A percentile compares a stretch with the other conserved stretches of the same genome.
Conservation (phyloP, 2,329 filamentous ascomycete genomes). For the Ascochyta lentis region DNA sequence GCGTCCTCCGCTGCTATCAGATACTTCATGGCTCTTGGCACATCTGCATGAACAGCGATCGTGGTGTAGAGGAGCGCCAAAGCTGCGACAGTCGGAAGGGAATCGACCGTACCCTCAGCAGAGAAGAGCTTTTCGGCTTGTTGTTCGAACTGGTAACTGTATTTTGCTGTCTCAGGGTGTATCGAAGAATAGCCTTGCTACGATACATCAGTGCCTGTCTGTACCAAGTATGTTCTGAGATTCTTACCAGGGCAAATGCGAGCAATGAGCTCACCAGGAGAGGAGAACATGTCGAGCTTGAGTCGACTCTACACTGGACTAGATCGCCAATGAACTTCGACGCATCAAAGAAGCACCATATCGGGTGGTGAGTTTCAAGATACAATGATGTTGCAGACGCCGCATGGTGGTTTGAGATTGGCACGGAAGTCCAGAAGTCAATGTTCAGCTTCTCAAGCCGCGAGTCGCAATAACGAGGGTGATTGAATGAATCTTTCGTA, state of each 20-base stretch:
- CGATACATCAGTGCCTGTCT: background rate
- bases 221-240: background rate
- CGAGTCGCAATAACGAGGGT: slow-evolving; percentile 13
- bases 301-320: slow-evolving; percentile 8
- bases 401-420: slow-evolving; percentile 11
- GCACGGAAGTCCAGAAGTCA: slow-evolving; percentile 19
- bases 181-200: slow-evolving; percentile 17
- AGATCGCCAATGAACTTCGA: slow-evolving; percentile 18
- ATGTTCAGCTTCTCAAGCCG: slow-evolving; percentile 18
- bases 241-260: slow-evolving; percentile 17
- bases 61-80: slow-evolving; percentile 16
- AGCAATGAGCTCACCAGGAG: slow-evolving; percentile 17
- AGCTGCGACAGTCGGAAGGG: slow-evolving; percentile 11
- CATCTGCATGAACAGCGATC: slow-evolving; percentile 16
- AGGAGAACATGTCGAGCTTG: slow-evolving; percentile 14
- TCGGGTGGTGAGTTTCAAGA: slow-evolving; percentile 19
- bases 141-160: slow-evolving; percentile 17
- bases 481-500: background rate
- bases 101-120: slow-evolving; percentile 6
- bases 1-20: slow-evolving; percentile 10
- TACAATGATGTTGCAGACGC: slow-evolving; percentile 20
- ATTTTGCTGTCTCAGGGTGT: slow-evolving; percentile 4
- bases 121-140: slow-evolving; percentile 19
- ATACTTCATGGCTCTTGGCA: slow-evolving; percentile 12
- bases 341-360: slow-evolving; percentile 22